Evolutionary conservation across 148 eudicot species (phyloP).

Genomic region (Cornus kousa): DNA sequence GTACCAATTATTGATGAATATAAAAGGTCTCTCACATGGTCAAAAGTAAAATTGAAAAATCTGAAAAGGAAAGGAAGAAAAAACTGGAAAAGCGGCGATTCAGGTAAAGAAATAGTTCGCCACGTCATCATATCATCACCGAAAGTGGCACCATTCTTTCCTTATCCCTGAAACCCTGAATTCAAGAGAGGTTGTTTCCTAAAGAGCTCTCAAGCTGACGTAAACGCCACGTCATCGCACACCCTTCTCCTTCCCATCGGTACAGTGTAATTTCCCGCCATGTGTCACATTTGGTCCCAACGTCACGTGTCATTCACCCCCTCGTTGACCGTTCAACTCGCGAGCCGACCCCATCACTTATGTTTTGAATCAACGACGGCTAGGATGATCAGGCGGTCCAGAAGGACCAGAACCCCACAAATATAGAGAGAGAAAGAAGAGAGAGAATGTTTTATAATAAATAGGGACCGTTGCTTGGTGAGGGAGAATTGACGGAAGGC

Average conservation of each 20-base stretch:
- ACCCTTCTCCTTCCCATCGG: not conserved
- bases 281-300: conserved; percentile 14
- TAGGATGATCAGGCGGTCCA: conserved; percentile 6
- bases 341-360: not conserved
- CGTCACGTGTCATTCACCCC: conserved; percentile 2
- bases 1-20: not conserved
- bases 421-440: not conserved
- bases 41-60: not conserved
- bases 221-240: not conserved
- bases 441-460: not conserved
- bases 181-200: not conserved
- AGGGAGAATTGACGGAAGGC: not conserved
- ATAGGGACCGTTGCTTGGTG: not conserved
- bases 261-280: not conserved
- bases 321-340: not conserved
- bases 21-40: not conserved
- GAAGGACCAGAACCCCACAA: conserved; percentile 3
- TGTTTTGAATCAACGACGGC: not conserved
- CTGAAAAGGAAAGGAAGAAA: not conserved
- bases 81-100: not conserved
- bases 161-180: not conserved
- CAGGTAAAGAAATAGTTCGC: not conserved
- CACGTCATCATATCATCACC: conserved; percentile 18
- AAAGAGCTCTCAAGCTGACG: conserved; percentile 4
- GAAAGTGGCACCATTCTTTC: conserved; percentile 8